These are phyloP conservation scores for Porcisia hertigi DNA, from an alignment of 208 protist species.

Conservation along the genomic window DNA sequence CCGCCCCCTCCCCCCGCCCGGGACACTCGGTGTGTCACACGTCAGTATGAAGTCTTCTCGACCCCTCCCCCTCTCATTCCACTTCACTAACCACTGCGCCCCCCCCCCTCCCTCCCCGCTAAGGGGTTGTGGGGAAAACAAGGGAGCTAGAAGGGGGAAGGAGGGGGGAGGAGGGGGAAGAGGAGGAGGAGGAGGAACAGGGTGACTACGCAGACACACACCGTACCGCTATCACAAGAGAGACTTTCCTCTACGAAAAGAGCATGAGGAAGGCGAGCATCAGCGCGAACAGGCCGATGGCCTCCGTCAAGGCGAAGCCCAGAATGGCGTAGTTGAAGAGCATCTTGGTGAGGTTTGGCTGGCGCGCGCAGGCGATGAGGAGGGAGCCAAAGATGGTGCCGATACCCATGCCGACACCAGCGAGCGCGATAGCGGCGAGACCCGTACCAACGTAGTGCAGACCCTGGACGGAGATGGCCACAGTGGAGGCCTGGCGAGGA, in stretches of 20 bases:
- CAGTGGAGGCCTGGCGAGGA: constrained; percentile 77
- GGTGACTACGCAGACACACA: not conserved
- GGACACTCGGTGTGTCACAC: too few relatives aligned
- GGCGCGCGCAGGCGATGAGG: constrained; percentile 84
- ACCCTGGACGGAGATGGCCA: constrained; percentile 89
- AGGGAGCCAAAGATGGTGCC: constrained; percentile 89
- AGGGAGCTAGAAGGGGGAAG: not conserved
- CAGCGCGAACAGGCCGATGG: constrained; percentile 91
- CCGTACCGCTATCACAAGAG: not conserved
- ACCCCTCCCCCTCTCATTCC: too few relatives aligned
- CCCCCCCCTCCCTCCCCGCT: not conserved
- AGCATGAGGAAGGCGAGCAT: constrained; percentile 94
- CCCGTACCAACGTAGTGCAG: constrained; percentile 92
- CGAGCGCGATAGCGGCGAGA: constrained; percentile 89
- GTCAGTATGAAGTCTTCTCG: too few relatives aligned
- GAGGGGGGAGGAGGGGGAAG: not conserved
- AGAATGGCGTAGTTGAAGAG: constrained; percentile 94
- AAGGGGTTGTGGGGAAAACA: not conserved
- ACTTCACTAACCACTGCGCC: not conserved
- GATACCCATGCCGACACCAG: constrained; percentile 91
- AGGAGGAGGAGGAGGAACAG: not conserved
- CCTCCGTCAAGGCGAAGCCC: constrained; percentile 91
- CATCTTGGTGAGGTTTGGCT: constrained; percentile 92
- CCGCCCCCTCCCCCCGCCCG: too few relatives aligned
- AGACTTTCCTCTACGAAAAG: constrained; percentile 89